Conservation (phyloP, 306 rosid genomes). For the Parietaria judaica region DNA sequence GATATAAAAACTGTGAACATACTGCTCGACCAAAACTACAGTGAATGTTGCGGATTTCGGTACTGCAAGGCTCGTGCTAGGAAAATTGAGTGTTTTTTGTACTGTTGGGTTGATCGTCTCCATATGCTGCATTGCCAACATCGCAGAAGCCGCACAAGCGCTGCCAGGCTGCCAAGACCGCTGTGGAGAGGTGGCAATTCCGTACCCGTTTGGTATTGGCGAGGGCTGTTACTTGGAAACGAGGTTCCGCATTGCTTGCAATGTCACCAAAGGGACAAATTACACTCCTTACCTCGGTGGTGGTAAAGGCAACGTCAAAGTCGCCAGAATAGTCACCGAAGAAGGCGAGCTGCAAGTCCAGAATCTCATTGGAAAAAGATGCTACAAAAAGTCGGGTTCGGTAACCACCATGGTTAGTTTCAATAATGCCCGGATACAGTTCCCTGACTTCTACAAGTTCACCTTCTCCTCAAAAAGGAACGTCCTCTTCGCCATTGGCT, state of each 20-base stretch:
- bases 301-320: neutral
- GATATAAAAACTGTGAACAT: conserved; percentile 15
- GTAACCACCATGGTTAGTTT: too few species aligned
- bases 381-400: too few species aligned
- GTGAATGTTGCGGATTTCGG: conserved; percentile 15
- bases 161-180: conserved; percentile 7
- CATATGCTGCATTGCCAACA: neutral
- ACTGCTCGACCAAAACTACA: conserved; percentile 9
- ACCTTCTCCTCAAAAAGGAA: too few species aligned
- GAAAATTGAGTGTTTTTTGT: neutral
- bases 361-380: neutral
- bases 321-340: neutral
- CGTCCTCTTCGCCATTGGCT: too few species aligned
- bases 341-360: neutral
- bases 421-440: too few species aligned
- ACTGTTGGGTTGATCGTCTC: neutral
- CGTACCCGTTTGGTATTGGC: conserved; percentile 21
- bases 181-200: conserved; percentile 10
- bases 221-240: conserved; percentile 3
- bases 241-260: conserved; percentile 7
- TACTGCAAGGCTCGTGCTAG: neutral
- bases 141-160: neutral
- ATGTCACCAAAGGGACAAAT: neutral
- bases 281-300: neutral
- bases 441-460: too few species aligned